Percentiles rank a stretch among this genome's conserved stretches.
These are phyloP conservation scores for Lyophyllum decastes DNA, from an alignment of 768 basidiomycete genomes.

Conservation along the genomic window DNA sequence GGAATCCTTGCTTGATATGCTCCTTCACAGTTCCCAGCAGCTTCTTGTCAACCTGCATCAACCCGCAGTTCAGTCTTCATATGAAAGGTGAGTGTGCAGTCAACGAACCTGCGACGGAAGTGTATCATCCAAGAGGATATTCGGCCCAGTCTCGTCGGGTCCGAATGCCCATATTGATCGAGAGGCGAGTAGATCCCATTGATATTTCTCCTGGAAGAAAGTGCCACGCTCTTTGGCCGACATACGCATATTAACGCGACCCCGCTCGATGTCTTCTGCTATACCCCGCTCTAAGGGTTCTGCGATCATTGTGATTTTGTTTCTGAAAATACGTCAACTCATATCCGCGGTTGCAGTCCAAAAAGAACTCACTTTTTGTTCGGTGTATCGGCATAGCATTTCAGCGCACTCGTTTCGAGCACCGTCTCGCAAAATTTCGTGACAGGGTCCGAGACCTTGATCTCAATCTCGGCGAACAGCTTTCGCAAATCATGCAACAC, in stretches of 20 bases:
- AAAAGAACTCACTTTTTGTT: conserved; percentile 86
- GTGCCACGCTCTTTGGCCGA: conserved; percentile 91
- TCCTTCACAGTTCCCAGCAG: conserved; percentile 87
- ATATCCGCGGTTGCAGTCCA: not conserved
- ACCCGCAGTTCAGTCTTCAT: not conserved
- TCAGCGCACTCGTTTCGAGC: conserved; percentile 94
- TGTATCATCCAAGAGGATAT: conserved; percentile 93
- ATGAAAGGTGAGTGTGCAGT: not conserved
- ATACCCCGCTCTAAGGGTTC: conserved; percentile 96
- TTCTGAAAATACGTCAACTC: conserved; percentile 52
- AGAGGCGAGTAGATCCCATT: conserved; percentile 97
- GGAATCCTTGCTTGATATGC: conserved; percentile 98
- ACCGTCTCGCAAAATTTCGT: conserved; percentile 99
- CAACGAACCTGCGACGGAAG: conserved; percentile 81
- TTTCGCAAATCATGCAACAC: conserved; percentile 94
- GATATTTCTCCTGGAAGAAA: conserved; percentile 96
- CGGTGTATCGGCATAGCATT: conserved; percentile 98
- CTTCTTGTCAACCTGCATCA: conserved; percentile 85
- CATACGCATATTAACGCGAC: conserved; percentile 93
- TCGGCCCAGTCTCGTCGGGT: conserved; percentile 93
- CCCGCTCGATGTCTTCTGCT: conserved; percentile 94
- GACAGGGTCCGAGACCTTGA: conserved; percentile 99
- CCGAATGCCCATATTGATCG: conserved; percentile 99
- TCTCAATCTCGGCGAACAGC: conserved; percentile 97
- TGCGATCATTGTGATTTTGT: conserved; percentile 98